phyloP scores from a whole-genome alignment of 176 grass and related monocot species.

The Luzula sylvatica region DNA sequence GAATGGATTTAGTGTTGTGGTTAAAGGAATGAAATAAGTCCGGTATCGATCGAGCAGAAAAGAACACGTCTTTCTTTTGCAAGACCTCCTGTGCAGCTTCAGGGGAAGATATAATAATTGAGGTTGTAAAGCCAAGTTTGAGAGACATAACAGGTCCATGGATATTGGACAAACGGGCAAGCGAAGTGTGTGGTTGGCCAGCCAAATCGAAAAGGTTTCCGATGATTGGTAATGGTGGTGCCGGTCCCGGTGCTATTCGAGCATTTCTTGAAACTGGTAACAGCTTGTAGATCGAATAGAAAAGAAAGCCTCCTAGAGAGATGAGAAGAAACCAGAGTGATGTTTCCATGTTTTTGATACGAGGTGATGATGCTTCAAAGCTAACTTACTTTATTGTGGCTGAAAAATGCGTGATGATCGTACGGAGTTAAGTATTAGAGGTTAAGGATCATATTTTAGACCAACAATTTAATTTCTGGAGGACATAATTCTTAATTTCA shows the following conservation, averaged over 20 bases:
- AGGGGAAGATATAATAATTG: conserved; percentile 7
- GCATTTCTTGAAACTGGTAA: not conserved
- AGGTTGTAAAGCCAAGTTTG: not conserved
- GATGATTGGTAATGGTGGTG: not conserved
- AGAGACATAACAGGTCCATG: conserved; percentile 16
- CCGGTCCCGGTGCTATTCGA: conserved; percentile 3
- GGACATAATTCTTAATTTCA: too few species aligned
- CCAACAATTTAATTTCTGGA: too few species aligned
- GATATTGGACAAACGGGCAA: not conserved
- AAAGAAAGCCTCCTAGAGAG: not conserved
- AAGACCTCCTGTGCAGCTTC: conserved; percentile 1
- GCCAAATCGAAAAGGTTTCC: not conserved
- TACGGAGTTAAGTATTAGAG: too few species aligned
- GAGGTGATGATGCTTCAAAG: too few species aligned
- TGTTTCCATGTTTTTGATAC: not conserved
- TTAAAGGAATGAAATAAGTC: not conserved
- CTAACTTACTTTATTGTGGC: too few species aligned
- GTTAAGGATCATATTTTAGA: too few species aligned
- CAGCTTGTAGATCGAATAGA: not conserved
- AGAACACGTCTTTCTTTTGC: not conserved
- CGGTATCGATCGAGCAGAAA: not conserved
- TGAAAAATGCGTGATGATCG: too few species aligned
- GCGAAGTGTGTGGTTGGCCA: not conserved
- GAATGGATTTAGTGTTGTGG: not conserved
- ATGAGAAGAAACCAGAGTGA: not conserved